A percentile compares a stretch with the other conserved stretches of the same genome.
phyloP scores from a whole-genome alignment of 352 stramenopile species.

The Globisporangium heterothallicum region DNA sequence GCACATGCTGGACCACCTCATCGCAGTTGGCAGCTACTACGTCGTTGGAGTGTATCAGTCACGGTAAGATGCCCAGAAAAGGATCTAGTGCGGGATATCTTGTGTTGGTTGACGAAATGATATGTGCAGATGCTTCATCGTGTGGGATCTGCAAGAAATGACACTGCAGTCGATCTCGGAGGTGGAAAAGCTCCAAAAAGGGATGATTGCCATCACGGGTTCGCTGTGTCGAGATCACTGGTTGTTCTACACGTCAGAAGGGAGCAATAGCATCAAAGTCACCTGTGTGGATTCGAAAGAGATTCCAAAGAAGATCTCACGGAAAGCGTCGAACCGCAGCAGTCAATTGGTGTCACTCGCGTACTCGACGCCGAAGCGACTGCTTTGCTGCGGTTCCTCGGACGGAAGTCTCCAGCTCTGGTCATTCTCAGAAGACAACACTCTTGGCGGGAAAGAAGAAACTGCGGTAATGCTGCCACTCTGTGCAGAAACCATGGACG shows the following conservation, averaged over 20 bases:
- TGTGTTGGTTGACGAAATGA: not conserved
- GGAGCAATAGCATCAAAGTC: slow-evolving; percentile 67
- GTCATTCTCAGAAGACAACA: slow-evolving; percentile 43
- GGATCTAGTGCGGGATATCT: not conserved
- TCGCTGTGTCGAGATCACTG: slow-evolving; percentile 55
- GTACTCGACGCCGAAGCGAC: slow-evolving; percentile 41
- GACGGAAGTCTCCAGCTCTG: slow-evolving; percentile 68
- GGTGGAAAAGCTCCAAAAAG: slow-evolving; percentile 57
- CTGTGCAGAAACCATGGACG: not conserved
- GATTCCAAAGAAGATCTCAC: slow-evolving; percentile 61
- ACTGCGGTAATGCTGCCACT: slow-evolving; percentile 5
- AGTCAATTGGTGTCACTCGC: slow-evolving; percentile 44
- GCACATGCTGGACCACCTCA: slow-evolving; percentile 44
- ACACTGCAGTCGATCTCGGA: slow-evolving; percentile 59
- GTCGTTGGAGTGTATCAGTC: slow-evolving; percentile 57
- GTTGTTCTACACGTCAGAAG: slow-evolving; percentile 71
- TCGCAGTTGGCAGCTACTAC: slow-evolving; percentile 34
- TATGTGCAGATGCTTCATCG: slow-evolving; percentile 30
- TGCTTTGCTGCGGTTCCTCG: slow-evolving; percentile 55
- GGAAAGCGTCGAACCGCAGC: slow-evolving; percentile 58
- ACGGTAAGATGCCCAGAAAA: slow-evolving; percentile 9
- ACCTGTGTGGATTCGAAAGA: slow-evolving; percentile 40
- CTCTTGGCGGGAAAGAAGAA: slow-evolving; percentile 27
- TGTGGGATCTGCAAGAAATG: slow-evolving; percentile 64
- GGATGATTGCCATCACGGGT: slow-evolving; percentile 40